Percentiles rank a stretch among this genome's conserved stretches.
phyloP scores from a whole-genome alignment of 805 yeast genomes.

The Myxozyma mucilagina region DNA sequence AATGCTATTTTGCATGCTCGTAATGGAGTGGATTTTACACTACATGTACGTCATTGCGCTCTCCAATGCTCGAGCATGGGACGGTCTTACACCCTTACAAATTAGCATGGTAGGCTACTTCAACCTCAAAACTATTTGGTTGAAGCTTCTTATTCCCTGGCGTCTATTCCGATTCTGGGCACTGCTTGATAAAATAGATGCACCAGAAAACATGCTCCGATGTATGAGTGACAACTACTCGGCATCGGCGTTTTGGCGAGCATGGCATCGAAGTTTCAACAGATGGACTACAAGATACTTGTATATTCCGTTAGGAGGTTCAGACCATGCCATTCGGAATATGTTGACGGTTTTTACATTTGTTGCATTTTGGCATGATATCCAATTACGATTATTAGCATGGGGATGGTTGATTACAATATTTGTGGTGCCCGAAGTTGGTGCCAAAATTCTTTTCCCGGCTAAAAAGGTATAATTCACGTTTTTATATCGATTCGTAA shows the following conservation, averaged over 20 bases:
- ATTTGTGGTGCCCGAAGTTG: slow-evolving; percentile 82
- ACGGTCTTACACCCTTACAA: slow-evolving; percentile 84
- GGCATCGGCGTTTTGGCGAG: slow-evolving; percentile 95
- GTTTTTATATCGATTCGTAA: neutral
- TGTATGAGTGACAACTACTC: slow-evolving; percentile 94
- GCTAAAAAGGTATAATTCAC: slow-evolving; percentile 30
- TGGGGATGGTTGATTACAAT: slow-evolving; percentile 97
- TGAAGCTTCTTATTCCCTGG: slow-evolving; percentile 93
- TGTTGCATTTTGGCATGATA: slow-evolving; percentile 98
- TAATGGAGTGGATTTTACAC: slow-evolving; percentile 88
- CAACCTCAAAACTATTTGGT: slow-evolving; percentile 88
- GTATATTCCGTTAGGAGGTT: slow-evolving; percentile 90
- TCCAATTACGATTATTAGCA: slow-evolving; percentile 74
- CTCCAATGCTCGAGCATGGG: slow-evolving; percentile 86
- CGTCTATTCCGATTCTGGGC: slow-evolving; percentile 92
- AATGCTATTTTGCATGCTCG: slow-evolving; percentile 68
- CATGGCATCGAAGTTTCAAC: slow-evolving; percentile 96
- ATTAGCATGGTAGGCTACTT: slow-evolving; percentile 92
- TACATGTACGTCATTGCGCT: slow-evolving; percentile 92
- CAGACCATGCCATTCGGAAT: slow-evolving; percentile 66
- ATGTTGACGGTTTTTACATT: slow-evolving; percentile 86
- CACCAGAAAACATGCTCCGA: slow-evolving; percentile 97
- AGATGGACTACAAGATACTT: slow-evolving; percentile 87
- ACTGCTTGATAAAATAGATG: slow-evolving; percentile 85
- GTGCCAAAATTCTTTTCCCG: slow-evolving; percentile 52